Percentiles rank a stretch among this genome's conserved stretches.
Evolutionary conservation across 1,284 basidiomycete species (phyloP).

Genomic region (Trametes polyzona): DNA sequence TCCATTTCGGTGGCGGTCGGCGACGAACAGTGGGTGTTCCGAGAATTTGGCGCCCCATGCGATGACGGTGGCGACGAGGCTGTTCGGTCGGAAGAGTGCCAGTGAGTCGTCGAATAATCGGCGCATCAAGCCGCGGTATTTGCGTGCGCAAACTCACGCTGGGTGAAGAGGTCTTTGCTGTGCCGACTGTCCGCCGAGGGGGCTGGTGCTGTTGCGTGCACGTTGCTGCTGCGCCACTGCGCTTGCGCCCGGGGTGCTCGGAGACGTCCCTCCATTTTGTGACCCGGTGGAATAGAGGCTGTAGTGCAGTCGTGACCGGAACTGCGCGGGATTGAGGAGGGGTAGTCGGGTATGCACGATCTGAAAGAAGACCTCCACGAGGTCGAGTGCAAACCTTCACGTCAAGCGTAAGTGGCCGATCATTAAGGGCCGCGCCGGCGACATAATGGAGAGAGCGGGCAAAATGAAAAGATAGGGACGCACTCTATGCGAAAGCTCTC

Average conservation of each 20-base stretch:
- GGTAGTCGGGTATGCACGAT: conserved; percentile 85
- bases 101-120: not conserved
- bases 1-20: conserved; percentile 73
- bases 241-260: conserved; percentile 17
- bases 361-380: conserved; percentile 89
- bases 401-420: conserved; percentile 23
- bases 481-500: conserved; percentile 78
- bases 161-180: conserved; percentile 30
- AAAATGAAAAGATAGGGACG: conserved; percentile 40
- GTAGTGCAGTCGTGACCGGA: conserved; percentile 69
- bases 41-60: conserved; percentile 94
- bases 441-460: not conserved
- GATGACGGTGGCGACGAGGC: conserved; percentile 82
- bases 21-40: conserved; percentile 79
- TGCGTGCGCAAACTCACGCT: conserved; percentile 21
- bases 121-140: not conserved
- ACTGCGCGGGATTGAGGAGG: conserved; percentile 77
- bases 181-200: conserved; percentile 18
- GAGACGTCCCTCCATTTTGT: conserved; percentile 20
- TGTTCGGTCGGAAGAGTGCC: not conserved
- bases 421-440: not conserved
- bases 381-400: conserved; percentile 80
- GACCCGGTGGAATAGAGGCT: conserved; percentile 41
- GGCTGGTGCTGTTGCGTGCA: conserved; percentile 23
- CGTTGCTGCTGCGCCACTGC: conserved; percentile 19